Conservation (phyloP, 805 yeast genomes). For the Metschnikowia baotianmanensis region DNA sequence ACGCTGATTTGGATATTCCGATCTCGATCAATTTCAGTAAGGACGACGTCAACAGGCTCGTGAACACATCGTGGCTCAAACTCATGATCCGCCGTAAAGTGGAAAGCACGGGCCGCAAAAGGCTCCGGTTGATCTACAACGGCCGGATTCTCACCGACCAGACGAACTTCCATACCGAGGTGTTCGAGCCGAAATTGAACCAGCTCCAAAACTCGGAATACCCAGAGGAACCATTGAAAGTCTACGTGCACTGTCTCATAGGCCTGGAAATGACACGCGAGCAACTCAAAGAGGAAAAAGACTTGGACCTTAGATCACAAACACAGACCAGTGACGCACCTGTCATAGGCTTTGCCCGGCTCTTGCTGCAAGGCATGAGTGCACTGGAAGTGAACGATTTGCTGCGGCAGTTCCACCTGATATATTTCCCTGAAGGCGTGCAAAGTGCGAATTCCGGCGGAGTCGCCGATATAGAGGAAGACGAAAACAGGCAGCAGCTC, state of each 20-base stretch:
- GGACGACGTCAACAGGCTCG: slow-evolving; percentile 32
- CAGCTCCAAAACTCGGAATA: slow-evolving; percentile 11
- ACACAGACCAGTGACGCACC: slow-evolving; percentile 55
- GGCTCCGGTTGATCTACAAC: slow-evolving; percentile 64
- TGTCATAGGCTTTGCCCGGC: slow-evolving; percentile 79
- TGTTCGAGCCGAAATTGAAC: slow-evolving; percentile 32
- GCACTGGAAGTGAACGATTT: slow-evolving; percentile 71
- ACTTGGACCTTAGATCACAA: slow-evolving; percentile 52
- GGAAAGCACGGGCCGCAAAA: slow-evolving; percentile 22
- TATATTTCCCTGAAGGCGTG: slow-evolving; percentile 52
- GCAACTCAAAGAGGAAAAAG: slow-evolving; percentile 60
- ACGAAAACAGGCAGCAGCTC: slow-evolving; percentile 37
- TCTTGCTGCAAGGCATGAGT: slow-evolving; percentile 79
- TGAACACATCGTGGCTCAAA: slow-evolving; percentile 32
- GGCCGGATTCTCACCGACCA: slow-evolving; percentile 63
- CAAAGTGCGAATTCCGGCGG: slow-evolving; percentile 18
- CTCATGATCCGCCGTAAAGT: slow-evolving; percentile 28
- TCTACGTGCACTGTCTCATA: slow-evolving; percentile 77
- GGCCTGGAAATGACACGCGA: slow-evolving; percentile 60
- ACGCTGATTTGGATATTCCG: slow-evolving; percentile 31
- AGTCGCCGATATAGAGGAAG: slow-evolving; percentile 41
- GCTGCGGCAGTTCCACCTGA: slow-evolving; percentile 67
- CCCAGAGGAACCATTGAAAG: slow-evolving; percentile 21
- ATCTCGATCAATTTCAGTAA: slow-evolving; percentile 25
- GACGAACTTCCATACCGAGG: slow-evolving; percentile 53